phyloP scores from a whole-genome alignment of 495 filamentous ascomycete genomes.

The Daldinia decipiens region DNA sequence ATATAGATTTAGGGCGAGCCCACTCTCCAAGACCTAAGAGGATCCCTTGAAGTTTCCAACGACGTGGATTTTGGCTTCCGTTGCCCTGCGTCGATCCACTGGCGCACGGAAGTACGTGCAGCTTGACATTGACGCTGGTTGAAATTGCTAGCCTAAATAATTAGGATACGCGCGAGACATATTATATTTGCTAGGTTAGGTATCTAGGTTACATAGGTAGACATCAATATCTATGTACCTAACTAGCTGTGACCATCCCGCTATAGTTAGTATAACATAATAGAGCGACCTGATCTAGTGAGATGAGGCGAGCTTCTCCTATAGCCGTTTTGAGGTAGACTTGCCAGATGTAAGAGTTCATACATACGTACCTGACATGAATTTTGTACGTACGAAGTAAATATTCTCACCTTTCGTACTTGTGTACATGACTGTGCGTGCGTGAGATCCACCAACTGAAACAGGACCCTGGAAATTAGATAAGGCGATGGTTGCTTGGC shows the following conservation, averaged over 20 bases:
- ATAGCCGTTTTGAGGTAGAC: background rate
- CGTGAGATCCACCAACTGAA: conserved; percentile 33
- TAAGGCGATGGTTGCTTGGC: conserved; percentile 34
- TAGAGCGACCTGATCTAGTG: background rate
- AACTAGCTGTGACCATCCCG: background rate
- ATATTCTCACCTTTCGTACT: conserved; percentile 2
- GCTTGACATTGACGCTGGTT: conserved; percentile 27
- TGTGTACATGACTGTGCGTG: conserved; percentile 11
- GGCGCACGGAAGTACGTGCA: conserved; percentile 42
- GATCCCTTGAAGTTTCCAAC: conserved; percentile 40
- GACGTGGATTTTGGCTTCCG: conserved; percentile 46
- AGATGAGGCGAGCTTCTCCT: background rate
- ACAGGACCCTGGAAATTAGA: conserved; percentile 43
- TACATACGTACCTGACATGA: background rate
- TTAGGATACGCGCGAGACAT: background rate
- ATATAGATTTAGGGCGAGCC: conserved; percentile 26
- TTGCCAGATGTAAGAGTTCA: background rate
- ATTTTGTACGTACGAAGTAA: too few species aligned
- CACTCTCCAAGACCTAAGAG: conserved; percentile 14
- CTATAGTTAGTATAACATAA: background rate
- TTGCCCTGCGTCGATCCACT: conserved; percentile 43
- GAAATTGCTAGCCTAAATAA: conserved; percentile 22
- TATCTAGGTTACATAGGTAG: too few species aligned
- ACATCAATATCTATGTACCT: conserved; percentile 4
- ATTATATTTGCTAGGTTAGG: background rate